Conservation (phyloP, 2,329 filamentous ascomycete species). For the Diaporthe eres region DNA sequence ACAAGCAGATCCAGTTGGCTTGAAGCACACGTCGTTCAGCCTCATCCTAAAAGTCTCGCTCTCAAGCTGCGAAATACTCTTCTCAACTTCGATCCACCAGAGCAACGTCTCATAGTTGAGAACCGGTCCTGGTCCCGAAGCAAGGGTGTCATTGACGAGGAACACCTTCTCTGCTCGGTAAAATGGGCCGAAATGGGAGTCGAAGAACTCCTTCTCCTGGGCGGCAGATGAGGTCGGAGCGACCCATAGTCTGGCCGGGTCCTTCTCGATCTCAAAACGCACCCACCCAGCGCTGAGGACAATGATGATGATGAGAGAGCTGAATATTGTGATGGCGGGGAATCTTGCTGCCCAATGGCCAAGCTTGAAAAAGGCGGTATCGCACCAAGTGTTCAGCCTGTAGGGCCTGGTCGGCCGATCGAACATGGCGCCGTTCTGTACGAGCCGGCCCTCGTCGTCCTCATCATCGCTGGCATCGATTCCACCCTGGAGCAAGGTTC, state of each 20-base stretch:
- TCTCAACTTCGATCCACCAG: constrained; percentile 96
- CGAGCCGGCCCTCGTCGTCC: constrained; percentile 84
- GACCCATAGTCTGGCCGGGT: constrained; percentile 96
- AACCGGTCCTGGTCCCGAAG: constrained; percentile 78
- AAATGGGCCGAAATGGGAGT: constrained; percentile 93
- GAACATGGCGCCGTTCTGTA: constrained; percentile 81
- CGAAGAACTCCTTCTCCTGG: constrained; percentile 94
- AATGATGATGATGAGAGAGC: constrained; percentile 81
- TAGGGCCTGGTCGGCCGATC: constrained; percentile 87
- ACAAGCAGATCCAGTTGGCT: constrained; percentile 89
- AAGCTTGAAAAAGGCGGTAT: constrained; percentile 83
- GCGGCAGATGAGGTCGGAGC: constrained; percentile 92
- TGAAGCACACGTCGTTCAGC: constrained; percentile 91
- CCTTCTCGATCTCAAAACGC: constrained; percentile 88
- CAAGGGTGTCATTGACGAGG: constrained; percentile 86
- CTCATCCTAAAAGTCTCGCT: constrained; percentile 77
- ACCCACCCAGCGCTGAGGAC: constrained; percentile 91
- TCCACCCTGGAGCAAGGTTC: constrained; percentile 80
- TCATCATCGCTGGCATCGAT: constrained; percentile 90
- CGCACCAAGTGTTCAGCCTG: constrained; percentile 85
- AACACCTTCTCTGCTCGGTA: constrained; percentile 96
- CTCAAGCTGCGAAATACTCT: constrained; percentile 79
- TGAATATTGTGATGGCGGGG: constrained; percentile 84
- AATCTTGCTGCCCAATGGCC: constrained; percentile 87
- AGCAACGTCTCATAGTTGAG: constrained; percentile 88